Evolutionary conservation across 78 protist genomes (phyloP), one percentile per base, ranked within the genome.

Genomic region (Speleostelium caveatum): DNA sequence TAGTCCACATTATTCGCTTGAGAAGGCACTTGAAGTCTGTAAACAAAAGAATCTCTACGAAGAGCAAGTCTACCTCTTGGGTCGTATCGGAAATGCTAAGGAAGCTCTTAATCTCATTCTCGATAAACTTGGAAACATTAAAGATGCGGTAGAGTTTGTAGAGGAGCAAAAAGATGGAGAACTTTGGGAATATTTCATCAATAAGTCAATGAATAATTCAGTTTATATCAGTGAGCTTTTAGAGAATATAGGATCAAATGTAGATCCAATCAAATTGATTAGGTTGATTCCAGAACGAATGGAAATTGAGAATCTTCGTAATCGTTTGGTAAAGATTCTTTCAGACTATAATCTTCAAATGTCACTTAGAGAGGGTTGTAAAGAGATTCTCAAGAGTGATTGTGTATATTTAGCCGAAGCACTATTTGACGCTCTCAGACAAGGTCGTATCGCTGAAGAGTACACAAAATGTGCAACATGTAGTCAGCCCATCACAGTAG

Each of bases 181-280:
- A 24, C 94, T 97, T 35, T 97, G 97, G 97, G 96, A 96, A 38
- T 93, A 94, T 36, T 79, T 97, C 38, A 95, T 97, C 74, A 45
- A 41, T 42, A 73, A 88, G 36, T 89, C 95, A 26, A 72, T 94
- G 67, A 83, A 95, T 16, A 93, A 95, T 33, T 93, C 95, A 0
- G 59, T 14, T 0, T 95, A 86, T 63, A 75, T 95, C 28, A 24
- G 49, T 24, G 96, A 86, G 32, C 76, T 96, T 2, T 69, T 96
- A n/a, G 78, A 93, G 58, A 67, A 87, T 66, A 76, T 89, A 32
- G 98, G 98, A 19, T 73, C 95, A 1, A 87, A 96, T 60, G 93
- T 96, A 5, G 95, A 96, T 60, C 98, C 98, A 33, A 68, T 94
- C 63, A 68, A 67, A 73, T 53, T 94, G 75, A 92, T 94, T 73